A percentile compares a stretch with the other conserved stretches of the same genome.
Evolutionary conservation across 345 rosid genomes (phyloP).

Genomic region (Litchi chinensis): DNA sequence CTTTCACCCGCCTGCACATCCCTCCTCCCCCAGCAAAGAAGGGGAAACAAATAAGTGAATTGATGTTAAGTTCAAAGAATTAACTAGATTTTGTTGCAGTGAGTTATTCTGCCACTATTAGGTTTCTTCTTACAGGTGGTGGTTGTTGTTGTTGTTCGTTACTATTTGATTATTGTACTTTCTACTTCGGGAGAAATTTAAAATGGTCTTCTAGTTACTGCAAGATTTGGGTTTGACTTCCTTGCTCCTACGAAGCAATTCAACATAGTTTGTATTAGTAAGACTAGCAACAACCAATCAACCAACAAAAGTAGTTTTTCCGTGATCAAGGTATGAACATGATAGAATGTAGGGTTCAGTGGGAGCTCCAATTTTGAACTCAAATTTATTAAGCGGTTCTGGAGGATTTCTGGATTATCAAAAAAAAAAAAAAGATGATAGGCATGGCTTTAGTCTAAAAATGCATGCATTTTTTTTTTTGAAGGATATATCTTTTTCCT

Average conservation of each 20-base stretch:
- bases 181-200: not conserved
- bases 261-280: not conserved
- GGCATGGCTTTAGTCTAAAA: no score
- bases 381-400: no score
- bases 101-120: slow-evolving; percentile 1
- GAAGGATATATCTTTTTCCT: no score
- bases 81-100: not conserved
- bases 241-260: not conserved
- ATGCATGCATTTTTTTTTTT: no score
- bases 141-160: not conserved
- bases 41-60: not conserved
- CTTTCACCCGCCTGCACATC: not conserved
- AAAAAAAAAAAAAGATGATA: no score
- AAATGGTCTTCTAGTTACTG: not conserved
- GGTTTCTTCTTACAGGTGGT: not conserved
- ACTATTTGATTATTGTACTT: not conserved
- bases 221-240: not conserved
- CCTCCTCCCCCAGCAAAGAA: not conserved
- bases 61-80: not conserved
- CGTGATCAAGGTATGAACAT: no score
- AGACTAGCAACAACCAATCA: no score
- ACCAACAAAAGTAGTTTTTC: no score
- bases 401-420: no score
- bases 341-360: no score
- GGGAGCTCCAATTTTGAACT: no score